A percentile compares a stretch with the other conserved stretches of the same genome.
phyloP scores from a whole-genome alignment of 139 green algal species.

The Closterium sp. region DNA sequence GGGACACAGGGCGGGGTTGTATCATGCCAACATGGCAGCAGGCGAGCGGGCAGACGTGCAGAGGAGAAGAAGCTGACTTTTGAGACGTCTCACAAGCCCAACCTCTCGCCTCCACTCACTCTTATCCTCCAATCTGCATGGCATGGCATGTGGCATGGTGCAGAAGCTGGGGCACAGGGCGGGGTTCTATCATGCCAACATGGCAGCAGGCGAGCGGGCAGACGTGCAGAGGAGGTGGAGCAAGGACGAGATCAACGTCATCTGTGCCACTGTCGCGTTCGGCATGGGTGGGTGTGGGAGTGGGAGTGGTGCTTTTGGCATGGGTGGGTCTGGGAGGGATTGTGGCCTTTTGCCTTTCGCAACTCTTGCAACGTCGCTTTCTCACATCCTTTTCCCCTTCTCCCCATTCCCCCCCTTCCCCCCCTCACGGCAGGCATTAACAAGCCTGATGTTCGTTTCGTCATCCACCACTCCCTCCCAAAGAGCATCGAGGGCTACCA shows the following conservation, averaged over 20 bases:
- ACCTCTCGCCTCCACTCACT: too few species aligned
- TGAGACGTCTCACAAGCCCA: too few species aligned
- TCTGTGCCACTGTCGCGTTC: constrained; percentile 84
- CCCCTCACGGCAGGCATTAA: constrained; percentile 53
- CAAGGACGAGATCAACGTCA: constrained; percentile 58
- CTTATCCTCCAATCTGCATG: background rate
- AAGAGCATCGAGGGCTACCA: constrained; percentile 62
- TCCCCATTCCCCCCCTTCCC: too few species aligned
- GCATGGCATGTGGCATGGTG: too few species aligned
- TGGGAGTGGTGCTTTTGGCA: too few species aligned
- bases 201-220: constrained; percentile 23
- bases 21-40: background rate
- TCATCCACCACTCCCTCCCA: constrained; percentile 57
- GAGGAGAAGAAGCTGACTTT: constrained; percentile 39
- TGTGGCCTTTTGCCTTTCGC: too few species aligned
- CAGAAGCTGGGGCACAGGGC: constrained; percentile 44
- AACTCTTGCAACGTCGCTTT: too few species aligned
- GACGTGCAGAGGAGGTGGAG: constrained; percentile 52
- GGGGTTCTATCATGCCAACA: constrained; percentile 50
- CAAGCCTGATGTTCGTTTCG: constrained; percentile 64
- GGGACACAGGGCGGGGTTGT: too few species aligned
- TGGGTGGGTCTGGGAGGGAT: too few species aligned
- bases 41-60: constrained; percentile 42
- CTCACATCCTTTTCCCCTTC: too few species aligned
- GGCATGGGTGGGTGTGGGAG: constrained; percentile 60